A percentile compares a stretch with the other conserved stretches of the same genome.
phyloP scores from a whole-genome alignment of 176 grass and related monocot genomes.

The Thalia dealbata region DNA sequence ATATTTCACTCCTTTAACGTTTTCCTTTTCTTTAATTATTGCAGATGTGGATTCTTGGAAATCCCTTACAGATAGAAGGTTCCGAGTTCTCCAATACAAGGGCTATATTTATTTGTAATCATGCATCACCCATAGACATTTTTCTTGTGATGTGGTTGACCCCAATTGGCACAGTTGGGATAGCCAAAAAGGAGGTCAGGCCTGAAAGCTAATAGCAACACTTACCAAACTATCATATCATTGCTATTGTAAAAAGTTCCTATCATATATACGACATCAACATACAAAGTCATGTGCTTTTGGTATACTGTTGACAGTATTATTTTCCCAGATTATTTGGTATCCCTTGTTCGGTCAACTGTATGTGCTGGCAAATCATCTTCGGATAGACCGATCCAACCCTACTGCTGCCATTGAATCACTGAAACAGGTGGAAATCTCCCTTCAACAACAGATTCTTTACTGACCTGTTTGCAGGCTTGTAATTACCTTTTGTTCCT shows the following conservation, averaged over 20 bases:
- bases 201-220: background rate
- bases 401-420: conserved; percentile 35
- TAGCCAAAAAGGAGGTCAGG: conserved; percentile 46
- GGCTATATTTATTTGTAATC: conserved; percentile 50
- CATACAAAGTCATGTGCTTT: background rate
- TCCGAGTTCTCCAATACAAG: conserved; percentile 30
- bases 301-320: background rate
- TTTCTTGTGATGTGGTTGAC: conserved; percentile 49
- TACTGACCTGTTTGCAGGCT: background rate
- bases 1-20: background rate
- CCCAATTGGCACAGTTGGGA: conserved; percentile 46
- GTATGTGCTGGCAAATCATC: conserved; percentile 49
- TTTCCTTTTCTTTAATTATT: background rate
- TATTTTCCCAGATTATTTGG: conserved; percentile 34
- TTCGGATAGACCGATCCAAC: conserved; percentile 52
- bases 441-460: background rate
- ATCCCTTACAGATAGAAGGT: conserved; percentile 48
- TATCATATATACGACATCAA: background rate
- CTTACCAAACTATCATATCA: background rate
- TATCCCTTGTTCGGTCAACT: conserved; percentile 41
- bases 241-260: background rate
- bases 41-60: conserved; percentile 45
- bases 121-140: conserved; percentile 36
- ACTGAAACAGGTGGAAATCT: conserved; percentile 36
- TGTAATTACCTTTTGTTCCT: background rate